phyloP scores from a whole-genome alignment of 176 grass and related monocot species.

The Rhynchospora pubera region DNA sequence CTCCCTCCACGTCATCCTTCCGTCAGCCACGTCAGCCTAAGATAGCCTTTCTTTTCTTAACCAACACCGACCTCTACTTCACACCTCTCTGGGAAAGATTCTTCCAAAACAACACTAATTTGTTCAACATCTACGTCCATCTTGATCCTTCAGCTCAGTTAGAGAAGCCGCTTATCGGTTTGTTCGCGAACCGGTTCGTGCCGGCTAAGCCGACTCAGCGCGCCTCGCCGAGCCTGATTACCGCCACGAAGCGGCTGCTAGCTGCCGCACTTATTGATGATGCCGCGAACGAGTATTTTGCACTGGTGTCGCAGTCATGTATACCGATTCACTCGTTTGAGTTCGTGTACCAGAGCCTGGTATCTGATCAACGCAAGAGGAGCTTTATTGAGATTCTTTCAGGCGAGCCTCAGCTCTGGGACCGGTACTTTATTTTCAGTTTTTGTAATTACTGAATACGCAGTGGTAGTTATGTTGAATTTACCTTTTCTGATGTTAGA shows the following conservation, averaged over 20 bases:
- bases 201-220: constrained; percentile 55
- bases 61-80: constrained; percentile 73
- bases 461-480: background rate
- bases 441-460: background rate
- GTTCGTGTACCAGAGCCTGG: constrained; percentile 34
- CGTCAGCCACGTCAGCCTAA: constrained; percentile 39
- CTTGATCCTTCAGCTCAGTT: constrained; percentile 42
- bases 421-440: constrained; percentile 21
- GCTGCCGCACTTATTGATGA: constrained; percentile 64
- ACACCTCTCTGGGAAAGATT: constrained; percentile 74
- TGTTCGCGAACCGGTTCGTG: constrained; percentile 54
- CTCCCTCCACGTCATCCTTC: constrained; percentile 35
- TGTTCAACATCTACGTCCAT: constrained; percentile 67
- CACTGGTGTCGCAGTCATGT: constrained; percentile 66
- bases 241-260: constrained; percentile 55
- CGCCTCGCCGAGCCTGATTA: constrained; percentile 64
- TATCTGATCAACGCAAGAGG: constrained; percentile 12
- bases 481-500: background rate
- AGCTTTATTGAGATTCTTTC: constrained; percentile 97
- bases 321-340: constrained; percentile 68
- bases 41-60: constrained; percentile 86
- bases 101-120: constrained; percentile 41
- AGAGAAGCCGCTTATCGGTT: constrained; percentile 13
- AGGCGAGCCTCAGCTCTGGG: constrained; percentile 46
- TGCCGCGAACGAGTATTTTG: constrained; percentile 67